Conservation (phyloP, 768 basidiomycete genomes). For the Suillus tomentosus region DNA sequence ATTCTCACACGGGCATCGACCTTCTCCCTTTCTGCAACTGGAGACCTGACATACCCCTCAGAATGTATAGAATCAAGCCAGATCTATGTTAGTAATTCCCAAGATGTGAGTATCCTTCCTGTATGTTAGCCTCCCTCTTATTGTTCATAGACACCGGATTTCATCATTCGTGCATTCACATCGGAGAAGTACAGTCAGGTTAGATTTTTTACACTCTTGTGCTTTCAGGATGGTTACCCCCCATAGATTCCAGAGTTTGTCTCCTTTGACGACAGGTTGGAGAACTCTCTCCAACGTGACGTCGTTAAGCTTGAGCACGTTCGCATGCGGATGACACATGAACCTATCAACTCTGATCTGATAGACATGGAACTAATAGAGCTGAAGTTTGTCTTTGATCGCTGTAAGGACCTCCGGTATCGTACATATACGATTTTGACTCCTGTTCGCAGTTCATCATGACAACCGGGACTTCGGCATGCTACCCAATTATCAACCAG, state of each 20-base stretch:
- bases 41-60: slow-evolving; percentile 72
- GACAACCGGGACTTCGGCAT: slow-evolving; percentile 89
- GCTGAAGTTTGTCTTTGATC: slow-evolving; percentile 79
- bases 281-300: slow-evolving; percentile 85
- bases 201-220: slow-evolving; percentile 9
- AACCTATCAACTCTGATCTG: slow-evolving; percentile 66
- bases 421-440: slow-evolving; percentile 8
- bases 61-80: slow-evolving; percentile 82
- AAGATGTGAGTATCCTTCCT: slow-evolving; percentile 55
- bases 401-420: slow-evolving; percentile 45
- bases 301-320: slow-evolving; percentile 82
- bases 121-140: slow-evolving; percentile 12
- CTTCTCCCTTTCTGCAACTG: slow-evolving; percentile 75
- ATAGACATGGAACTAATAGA: slow-evolving; percentile 85
- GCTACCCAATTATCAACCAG: slow-evolving; percentile 78
- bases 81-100: slow-evolving; percentile 77
- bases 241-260: slow-evolving; percentile 82
- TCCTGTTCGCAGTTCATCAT: slow-evolving; percentile 55
- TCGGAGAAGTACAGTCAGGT: slow-evolving; percentile 86
- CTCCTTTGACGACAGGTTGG: slow-evolving; percentile 74
- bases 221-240: neutral
- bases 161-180: slow-evolving; percentile 75
- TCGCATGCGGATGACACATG: slow-evolving; percentile 80
- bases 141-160: slow-evolving; percentile 67
- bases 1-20: slow-evolving; percentile 75